These are phyloP conservation scores for Crithidia fasciculata DNA, from an alignment of 208 protist species.

Conservation along the genomic window DNA sequence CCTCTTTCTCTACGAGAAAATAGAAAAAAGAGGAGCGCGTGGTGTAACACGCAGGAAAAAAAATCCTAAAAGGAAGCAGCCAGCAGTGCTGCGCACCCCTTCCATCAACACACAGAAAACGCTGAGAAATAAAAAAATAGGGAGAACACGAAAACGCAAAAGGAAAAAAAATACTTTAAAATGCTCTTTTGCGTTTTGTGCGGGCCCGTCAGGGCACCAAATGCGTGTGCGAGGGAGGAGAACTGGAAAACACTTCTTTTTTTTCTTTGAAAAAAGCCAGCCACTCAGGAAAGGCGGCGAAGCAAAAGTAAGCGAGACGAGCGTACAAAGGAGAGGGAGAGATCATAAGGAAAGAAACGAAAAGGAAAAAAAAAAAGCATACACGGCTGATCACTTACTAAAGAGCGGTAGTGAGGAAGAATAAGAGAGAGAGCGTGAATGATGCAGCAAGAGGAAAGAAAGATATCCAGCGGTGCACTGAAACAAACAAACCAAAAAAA, in stretches of 20 bases:
- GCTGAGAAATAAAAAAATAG: conserved; percentile 3
- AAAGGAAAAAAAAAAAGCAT: background rate
- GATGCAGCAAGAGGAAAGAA: conserved; percentile 3
- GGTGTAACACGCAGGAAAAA: no score
- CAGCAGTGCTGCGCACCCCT: no score
- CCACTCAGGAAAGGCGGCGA: no score
- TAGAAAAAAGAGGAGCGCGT: no score
- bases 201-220: no score
- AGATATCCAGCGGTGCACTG: background rate
- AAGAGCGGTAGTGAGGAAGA: background rate
- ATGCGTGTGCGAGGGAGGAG: background rate
- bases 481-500: conserved; percentile 9
- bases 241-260: background rate
- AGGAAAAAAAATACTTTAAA: no score
- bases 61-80: no score
- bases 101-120: background rate
- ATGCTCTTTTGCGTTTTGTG: no score
- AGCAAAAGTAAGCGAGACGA: no score
- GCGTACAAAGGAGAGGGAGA: background rate
- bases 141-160: no score
- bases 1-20: no score
- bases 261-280: background rate
- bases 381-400: background rate
- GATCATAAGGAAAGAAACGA: conserved; percentile 4
- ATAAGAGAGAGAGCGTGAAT: background rate